Evolutionary conservation across 768 basidiomycete species (phyloP).

Genomic region (Mycena filopes): DNA sequence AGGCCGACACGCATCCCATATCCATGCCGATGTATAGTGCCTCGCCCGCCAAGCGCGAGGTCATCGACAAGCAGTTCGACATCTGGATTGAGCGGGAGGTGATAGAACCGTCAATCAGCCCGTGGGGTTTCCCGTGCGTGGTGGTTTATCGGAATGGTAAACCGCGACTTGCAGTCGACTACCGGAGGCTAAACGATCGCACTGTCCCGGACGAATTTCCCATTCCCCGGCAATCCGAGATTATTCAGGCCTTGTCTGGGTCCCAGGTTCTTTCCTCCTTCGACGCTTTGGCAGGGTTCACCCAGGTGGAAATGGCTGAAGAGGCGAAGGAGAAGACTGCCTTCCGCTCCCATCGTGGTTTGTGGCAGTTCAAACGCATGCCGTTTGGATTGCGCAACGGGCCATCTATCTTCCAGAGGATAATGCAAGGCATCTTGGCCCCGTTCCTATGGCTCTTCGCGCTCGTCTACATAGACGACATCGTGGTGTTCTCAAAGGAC

Average conservation of each 20-base stretch:
- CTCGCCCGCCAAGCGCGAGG: background rate
- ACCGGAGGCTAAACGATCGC: background rate
- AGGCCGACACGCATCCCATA: background rate
- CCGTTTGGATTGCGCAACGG: too few relatives aligned
- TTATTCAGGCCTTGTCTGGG: background rate
- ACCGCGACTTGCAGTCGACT: background rate
- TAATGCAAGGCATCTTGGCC: background rate
- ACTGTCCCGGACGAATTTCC: background rate
- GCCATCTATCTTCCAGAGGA: background rate
- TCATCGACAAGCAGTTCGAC: background rate
- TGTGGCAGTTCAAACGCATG: background rate
- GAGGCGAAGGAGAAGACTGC: background rate
- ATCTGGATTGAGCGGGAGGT: background rate
- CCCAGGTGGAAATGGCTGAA: background rate
- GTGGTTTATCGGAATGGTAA: background rate
- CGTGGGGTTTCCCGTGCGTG: background rate
- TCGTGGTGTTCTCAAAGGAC: too few relatives aligned
- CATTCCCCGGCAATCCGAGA: background rate
- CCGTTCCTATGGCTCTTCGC: background rate
- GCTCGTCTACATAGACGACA: constrained; percentile 67
- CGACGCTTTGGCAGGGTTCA: too few relatives aligned
- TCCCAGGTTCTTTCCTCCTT: background rate
- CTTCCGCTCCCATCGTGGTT: background rate
- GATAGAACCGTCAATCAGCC: background rate
- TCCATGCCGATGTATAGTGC: background rate